phyloP scores from a whole-genome alignment of 2,329 filamentous ascomycete genomes.

The Pestalotiopsis sp. region DNA sequence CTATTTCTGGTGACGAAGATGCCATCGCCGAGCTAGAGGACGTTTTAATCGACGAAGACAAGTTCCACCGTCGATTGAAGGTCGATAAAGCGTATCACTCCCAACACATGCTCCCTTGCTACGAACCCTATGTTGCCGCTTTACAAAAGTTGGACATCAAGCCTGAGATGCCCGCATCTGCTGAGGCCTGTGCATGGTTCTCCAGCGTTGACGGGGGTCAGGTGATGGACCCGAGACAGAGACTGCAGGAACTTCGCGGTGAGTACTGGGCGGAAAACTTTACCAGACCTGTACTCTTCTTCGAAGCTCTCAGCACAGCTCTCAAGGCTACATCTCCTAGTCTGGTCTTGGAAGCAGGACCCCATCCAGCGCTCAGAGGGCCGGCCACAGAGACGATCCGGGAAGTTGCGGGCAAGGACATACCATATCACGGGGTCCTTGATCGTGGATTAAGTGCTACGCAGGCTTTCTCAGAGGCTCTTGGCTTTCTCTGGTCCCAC shows the following conservation, averaged over 20 bases:
- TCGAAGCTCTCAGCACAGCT: background rate
- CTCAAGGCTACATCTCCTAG: background rate
- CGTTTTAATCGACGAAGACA: slow-evolving; percentile 14
- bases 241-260: background rate
- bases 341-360: slow-evolving; percentile 2
- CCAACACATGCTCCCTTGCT: slow-evolving; percentile 18
- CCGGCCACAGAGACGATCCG: slow-evolving; percentile 9
- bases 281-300: slow-evolving; percentile 3
- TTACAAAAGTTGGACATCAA: background rate
- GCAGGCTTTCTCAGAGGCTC: slow-evolving; percentile 8
- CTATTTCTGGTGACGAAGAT: slow-evolving; percentile 20
- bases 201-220: slow-evolving; percentile 12
- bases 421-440: slow-evolving; percentile 19
- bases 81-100: slow-evolving; percentile 22
- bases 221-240: background rate
- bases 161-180: background rate
- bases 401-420: background rate
- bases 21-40: slow-evolving; percentile 11
- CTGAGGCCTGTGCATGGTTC: slow-evolving; percentile 9
- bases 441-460: slow-evolving; percentile 8
- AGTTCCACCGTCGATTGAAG: slow-evolving; percentile 2
- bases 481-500: slow-evolving; percentile 19
- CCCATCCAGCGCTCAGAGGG: slow-evolving; percentile 13
- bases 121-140: slow-evolving; percentile 13
- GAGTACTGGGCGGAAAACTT: slow-evolving; percentile 10